Conservation (phyloP, 2,329 filamentous ascomycete species). For the Aspergillus jensenii region DNA sequence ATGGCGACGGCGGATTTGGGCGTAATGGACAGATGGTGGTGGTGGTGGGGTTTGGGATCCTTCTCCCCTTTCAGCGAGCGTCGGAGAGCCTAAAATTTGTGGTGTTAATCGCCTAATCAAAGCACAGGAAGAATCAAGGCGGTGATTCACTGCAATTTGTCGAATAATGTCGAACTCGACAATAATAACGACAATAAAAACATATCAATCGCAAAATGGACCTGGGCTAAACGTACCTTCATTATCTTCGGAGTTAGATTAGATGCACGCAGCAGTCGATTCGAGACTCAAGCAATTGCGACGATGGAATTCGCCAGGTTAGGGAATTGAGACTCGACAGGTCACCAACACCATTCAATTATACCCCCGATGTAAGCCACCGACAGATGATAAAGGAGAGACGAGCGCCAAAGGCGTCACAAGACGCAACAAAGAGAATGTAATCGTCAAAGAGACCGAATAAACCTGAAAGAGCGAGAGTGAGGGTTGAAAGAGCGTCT, state of each 20-base stretch:
- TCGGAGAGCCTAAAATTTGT: slow-evolving; percentile 65
- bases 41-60: slow-evolving; percentile 54
- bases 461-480: slow-evolving; percentile 1
- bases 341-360: slow-evolving; percentile 12
- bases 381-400: slow-evolving; percentile 10
- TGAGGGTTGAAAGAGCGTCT: slow-evolving; percentile 1
- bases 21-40: slow-evolving; percentile 68
- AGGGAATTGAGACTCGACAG: slow-evolving; percentile 1
- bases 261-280: not conserved
- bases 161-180: slow-evolving; percentile 13
- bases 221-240: slow-evolving; percentile 19
- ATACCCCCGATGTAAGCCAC: slow-evolving; percentile 11
- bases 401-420: not conserved
- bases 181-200: slow-evolving; percentile 9
- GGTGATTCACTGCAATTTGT: slow-evolving; percentile 1
- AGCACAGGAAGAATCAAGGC: slow-evolving; percentile 5
- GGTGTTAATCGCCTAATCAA: slow-evolving; percentile 3
- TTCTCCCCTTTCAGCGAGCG: slow-evolving; percentile 90
- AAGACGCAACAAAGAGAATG: slow-evolving; percentile 9
- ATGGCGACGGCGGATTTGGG: slow-evolving; percentile 87
- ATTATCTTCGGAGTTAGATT: slow-evolving; percentile 15
- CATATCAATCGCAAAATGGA: not conserved
- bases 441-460: not conserved
- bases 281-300: not conserved
- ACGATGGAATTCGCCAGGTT: not conserved